phyloP scores from a whole-genome alignment of 179 eudicot genomes.

The Sideroxylon spinosum region DNA sequence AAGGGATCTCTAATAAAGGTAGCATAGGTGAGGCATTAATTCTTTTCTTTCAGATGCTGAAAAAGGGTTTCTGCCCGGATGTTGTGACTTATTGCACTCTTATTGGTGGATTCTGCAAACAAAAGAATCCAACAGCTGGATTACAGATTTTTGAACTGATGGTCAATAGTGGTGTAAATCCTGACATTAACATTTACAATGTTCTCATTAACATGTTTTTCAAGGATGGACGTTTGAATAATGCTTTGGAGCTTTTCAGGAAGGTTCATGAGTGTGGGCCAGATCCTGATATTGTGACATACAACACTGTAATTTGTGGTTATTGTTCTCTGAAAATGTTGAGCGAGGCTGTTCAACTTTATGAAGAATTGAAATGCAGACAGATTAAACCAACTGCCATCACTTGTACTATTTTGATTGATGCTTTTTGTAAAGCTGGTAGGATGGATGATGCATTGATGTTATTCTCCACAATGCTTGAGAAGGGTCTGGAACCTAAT shows the following conservation, averaged over 20 bases:
- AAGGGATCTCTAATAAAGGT: conserved; percentile 32
- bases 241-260: conserved; percentile 35
- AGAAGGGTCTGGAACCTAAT: conserved; percentile 39
- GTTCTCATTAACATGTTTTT: conserved; percentile 46
- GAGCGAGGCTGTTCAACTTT: conserved; percentile 46
- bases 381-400: conserved; percentile 33
- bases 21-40: conserved; percentile 30
- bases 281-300: conserved; percentile 61
- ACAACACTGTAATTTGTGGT: conserved; percentile 60
- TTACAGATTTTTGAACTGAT: conserved; percentile 40
- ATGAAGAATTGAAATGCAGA: conserved; percentile 29
- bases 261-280: conserved; percentile 39
- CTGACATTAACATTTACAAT: conserved; percentile 51
- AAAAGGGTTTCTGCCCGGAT: conserved; percentile 36
- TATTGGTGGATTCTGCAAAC: conserved; percentile 52
- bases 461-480: conserved; percentile 40
- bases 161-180: conserved; percentile 30
- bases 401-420: conserved; percentile 53
- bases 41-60: conserved; percentile 48
- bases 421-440: conserved; percentile 57
- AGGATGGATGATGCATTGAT: conserved; percentile 45
- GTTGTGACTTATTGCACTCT: conserved; percentile 55
- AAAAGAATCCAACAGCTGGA: conserved; percentile 32
- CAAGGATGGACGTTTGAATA: conserved; percentile 31
- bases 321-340: conserved; percentile 41